Evolutionary conservation across 805 yeast species (phyloP).

Genomic region (Teunomyces pallodes): DNA sequence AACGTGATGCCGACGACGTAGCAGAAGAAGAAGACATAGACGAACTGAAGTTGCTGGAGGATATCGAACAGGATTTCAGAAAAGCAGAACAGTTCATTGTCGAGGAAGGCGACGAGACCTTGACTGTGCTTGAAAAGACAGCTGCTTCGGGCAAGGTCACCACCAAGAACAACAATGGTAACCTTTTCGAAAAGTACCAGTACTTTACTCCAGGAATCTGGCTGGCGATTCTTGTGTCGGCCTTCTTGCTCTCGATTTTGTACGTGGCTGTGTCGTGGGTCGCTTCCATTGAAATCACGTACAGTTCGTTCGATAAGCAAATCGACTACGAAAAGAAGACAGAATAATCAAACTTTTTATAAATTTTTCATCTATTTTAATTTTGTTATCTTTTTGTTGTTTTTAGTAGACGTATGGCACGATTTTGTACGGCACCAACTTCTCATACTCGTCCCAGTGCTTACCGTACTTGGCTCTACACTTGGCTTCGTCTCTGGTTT

Average conservation of each 20-base stretch:
- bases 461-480: slow-evolving; percentile 84
- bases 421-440: slow-evolving; percentile 80
- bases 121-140: slow-evolving; percentile 18
- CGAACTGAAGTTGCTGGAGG: slow-evolving; percentile 8
- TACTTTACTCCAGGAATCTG: slow-evolving; percentile 81
- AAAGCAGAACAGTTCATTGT: slow-evolving; percentile 31
- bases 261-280: slow-evolving; percentile 70
- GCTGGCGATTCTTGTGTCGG: slow-evolving; percentile 67
- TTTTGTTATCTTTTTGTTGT: background rate
- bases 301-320: slow-evolving; percentile 77
- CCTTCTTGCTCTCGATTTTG: slow-evolving; percentile 56
- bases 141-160: background rate
- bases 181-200: slow-evolving; percentile 61
- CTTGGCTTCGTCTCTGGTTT: slow-evolving; percentile 86
- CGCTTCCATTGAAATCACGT: slow-evolving; percentile 67
- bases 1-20: slow-evolving; percentile 14
- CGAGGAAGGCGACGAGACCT: slow-evolving; percentile 20
- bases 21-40: background rate
- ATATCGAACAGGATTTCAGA: slow-evolving; percentile 31
- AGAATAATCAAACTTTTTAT: slow-evolving; percentile 3
- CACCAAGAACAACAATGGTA: slow-evolving; percentile 19
- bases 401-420: slow-evolving; percentile 77
- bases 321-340: slow-evolving; percentile 49
- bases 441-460: slow-evolving; percentile 82
- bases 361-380: background rate